Conservation (phyloP, 495 filamentous ascomycete genomes). For the Penicillium roqueforti region DNA sequence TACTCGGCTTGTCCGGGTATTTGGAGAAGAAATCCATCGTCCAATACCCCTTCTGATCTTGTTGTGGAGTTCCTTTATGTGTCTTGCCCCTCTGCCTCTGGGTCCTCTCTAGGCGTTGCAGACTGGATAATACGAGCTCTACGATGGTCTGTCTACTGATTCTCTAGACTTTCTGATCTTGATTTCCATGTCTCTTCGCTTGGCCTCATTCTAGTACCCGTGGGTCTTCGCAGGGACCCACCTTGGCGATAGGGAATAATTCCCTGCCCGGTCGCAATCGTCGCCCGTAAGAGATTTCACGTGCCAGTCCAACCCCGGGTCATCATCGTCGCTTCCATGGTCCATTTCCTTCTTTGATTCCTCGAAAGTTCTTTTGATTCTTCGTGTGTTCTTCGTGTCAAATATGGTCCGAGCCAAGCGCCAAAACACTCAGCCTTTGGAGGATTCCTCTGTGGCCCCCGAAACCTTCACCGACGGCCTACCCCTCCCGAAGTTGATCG, state of each 20-base stretch:
- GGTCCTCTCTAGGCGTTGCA: neutral
- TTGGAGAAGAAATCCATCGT: neutral
- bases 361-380: neutral
- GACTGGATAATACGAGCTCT: neutral
- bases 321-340: neutral
- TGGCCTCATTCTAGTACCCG: no score
- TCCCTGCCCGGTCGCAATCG: neutral
- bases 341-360: neutral
- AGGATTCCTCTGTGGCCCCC: conserved; percentile 44
- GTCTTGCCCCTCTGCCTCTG: neutral
- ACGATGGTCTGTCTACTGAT: neutral
- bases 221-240: no score
- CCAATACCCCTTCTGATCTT: neutral
- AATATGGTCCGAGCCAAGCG: conserved; percentile 36
- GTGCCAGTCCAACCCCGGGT: neutral
- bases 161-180: neutral
- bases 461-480: conserved; percentile 70
- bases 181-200: no score
- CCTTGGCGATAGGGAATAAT: neutral
- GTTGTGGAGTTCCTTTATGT: neutral
- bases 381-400: neutral
- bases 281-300: neutral
- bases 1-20: neutral
- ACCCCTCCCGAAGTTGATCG: conserved; percentile 78
- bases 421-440: conserved; percentile 36